phyloP scores from a whole-genome alignment of 805 yeast genomes.

The Candida pseudofarinosa region DNA sequence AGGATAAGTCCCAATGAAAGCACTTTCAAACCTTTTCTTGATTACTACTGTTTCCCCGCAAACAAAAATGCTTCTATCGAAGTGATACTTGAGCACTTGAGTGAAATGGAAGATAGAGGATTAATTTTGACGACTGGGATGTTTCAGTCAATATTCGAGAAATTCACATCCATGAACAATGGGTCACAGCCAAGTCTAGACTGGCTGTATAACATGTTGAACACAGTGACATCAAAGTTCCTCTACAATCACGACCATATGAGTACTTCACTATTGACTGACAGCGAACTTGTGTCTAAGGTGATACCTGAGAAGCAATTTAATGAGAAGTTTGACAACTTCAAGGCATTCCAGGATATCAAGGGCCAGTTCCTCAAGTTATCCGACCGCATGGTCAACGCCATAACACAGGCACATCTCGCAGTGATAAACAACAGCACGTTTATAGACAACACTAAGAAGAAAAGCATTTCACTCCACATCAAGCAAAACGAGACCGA shows the following conservation, averaged over 20 bases:
- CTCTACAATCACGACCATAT: conserved; percentile 14
- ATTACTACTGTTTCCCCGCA: conserved; percentile 10
- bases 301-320: background rate
- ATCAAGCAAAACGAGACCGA: conserved; percentile 1
- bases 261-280: background rate
- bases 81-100: conserved; percentile 11
- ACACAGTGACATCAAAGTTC: conserved; percentile 11
- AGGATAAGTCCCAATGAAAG: conserved; percentile 20
- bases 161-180: conserved; percentile 7
- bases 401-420: conserved; percentile 13
- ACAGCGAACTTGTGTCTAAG: background rate
- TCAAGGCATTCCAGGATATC: background rate
- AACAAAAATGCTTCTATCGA: conserved; percentile 7
- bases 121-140: conserved; percentile 30
- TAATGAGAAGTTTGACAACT: background rate
- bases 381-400: conserved; percentile 14
- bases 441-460: background rate
- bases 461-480: background rate
- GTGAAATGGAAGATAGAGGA: conserved; percentile 15
- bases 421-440: conserved; percentile 6
- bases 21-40: conserved; percentile 21
- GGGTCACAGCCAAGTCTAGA: background rate
- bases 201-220: conserved; percentile 9
- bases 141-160: conserved; percentile 19
- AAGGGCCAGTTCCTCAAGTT: conserved; percentile 19